phyloP scores from a whole-genome alignment of 495 filamentous ascomycete species.

The Aspergillus heteromorphus region DNA sequence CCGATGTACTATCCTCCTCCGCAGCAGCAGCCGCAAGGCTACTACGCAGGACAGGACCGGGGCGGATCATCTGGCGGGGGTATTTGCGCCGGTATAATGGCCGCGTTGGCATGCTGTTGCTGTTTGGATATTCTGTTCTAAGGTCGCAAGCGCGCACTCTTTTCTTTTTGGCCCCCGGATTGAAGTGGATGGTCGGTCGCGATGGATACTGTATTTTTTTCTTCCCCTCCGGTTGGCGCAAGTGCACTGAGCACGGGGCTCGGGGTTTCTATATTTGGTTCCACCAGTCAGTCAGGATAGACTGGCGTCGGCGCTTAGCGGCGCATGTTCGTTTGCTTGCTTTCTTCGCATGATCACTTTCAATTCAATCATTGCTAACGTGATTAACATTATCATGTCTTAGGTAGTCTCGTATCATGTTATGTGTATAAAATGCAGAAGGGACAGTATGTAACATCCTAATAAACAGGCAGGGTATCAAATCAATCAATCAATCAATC shows the following conservation, averaged over 20 bases:
- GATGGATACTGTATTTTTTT: not conserved
- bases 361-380: not conserved
- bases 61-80: constrained; percentile 31
- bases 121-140: constrained; percentile 53
- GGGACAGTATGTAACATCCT: not conserved
- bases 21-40: constrained; percentile 38
- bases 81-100: constrained; percentile 44
- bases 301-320: not conserved
- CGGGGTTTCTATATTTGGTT: not conserved
- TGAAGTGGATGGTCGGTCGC: not conserved
- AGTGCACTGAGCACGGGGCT: not conserved
- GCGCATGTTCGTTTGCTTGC: not conserved
- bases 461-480: constrained; percentile 1
- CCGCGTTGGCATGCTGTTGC: constrained; percentile 48
- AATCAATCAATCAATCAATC: not conserved
- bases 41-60: constrained; percentile 33
- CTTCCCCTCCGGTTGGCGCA: not conserved
- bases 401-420: not conserved
- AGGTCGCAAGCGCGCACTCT: constrained; percentile 1
- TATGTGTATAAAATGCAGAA: not conserved
- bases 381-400: not conserved
- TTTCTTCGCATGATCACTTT: not conserved
- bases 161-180: not conserved
- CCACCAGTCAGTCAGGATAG: not conserved
- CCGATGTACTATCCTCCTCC: constrained; percentile 43